phyloP scores from a whole-genome alignment of 371 early-diverging fungal genomes.

The Mucor saturninus region DNA sequence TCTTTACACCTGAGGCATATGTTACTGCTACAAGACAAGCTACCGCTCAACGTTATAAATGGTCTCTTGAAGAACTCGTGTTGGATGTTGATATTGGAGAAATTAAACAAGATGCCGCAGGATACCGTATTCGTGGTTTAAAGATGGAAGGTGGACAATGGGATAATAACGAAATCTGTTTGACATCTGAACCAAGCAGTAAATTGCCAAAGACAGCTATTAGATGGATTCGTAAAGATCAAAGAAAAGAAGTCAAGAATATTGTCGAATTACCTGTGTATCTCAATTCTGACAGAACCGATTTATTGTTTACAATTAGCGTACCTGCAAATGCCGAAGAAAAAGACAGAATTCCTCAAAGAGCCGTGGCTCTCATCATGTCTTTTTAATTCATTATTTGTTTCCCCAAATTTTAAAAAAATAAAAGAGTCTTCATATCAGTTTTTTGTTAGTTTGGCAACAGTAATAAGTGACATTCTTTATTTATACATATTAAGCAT shows the following conservation, averaged over 20 bases:
- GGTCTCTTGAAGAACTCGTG: slow-evolving; percentile 74
- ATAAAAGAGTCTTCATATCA: slow-evolving; percentile 1
- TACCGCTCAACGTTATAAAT: slow-evolving; percentile 71
- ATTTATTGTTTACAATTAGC: slow-evolving; percentile 74
- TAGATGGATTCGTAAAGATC: slow-evolving; percentile 55
- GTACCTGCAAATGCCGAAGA: slow-evolving; percentile 49
- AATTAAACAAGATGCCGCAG: slow-evolving; percentile 18
- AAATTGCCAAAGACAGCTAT: slow-evolving; percentile 51
- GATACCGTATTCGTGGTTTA: slow-evolving; percentile 53
- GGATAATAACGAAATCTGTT: slow-evolving; percentile 50
- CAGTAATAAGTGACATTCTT: too few relatives aligned
- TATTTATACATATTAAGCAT: too few relatives aligned
- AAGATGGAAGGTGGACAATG: slow-evolving; percentile 76
- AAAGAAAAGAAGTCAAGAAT: slow-evolving; percentile 17
- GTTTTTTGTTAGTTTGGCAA: too few relatives aligned
- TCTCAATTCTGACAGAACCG: slow-evolving; percentile 79
- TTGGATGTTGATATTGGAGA: slow-evolving; percentile 55
- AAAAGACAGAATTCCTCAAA: slow-evolving; percentile 66
- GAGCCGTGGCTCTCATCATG: slow-evolving; percentile 75
- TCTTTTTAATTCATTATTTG: slow-evolving; percentile 40
- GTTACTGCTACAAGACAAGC: slow-evolving; percentile 91
- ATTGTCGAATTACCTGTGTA: slow-evolving; percentile 77
- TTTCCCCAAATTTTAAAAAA: neutral
- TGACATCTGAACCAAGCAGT: slow-evolving; percentile 56
- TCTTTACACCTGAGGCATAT: slow-evolving; percentile 92